Evolutionary conservation across 2,329 filamentous ascomycete species (phyloP).

Genomic region (Epichloe baconii): DNA sequence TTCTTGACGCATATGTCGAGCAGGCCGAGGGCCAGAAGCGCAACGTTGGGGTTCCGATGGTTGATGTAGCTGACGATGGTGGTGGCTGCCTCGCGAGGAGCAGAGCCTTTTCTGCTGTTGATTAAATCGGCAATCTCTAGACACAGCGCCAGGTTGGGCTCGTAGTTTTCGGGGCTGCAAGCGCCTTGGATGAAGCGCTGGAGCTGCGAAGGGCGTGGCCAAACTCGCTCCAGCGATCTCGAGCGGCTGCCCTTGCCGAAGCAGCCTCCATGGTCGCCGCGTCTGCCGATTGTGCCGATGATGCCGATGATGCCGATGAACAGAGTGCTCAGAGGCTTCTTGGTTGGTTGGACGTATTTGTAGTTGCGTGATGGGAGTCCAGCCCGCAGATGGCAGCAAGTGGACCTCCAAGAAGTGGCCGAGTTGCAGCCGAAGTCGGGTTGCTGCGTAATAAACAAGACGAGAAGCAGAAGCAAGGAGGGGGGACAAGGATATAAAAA

Average conservation of each 20-base stretch:
- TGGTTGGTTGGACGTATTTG: background rate
- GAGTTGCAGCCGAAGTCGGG: background rate
- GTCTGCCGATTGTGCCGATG: background rate
- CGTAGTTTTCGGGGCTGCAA: constrained; percentile 94
- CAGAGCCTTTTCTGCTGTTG: constrained; percentile 92
- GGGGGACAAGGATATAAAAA: background rate
- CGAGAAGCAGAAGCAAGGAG: too few relatives aligned
- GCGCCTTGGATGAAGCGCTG: constrained; percentile 94
- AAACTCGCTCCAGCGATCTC: constrained; percentile 83
- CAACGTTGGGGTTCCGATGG: constrained; percentile 91
- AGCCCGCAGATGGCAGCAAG: background rate
- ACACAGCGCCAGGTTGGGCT: constrained; percentile 90
- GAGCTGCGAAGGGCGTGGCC: constrained; percentile 69
- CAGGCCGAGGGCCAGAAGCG: constrained; percentile 76
- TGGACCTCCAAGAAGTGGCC: background rate
- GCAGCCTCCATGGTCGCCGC: constrained; percentile 67
- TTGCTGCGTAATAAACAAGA: too few relatives aligned
- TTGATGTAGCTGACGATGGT: constrained; percentile 92
- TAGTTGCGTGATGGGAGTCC: background rate
- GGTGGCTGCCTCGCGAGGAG: constrained; percentile 87
- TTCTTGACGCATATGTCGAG: constrained; percentile 99
- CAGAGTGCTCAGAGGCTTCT: background rate
- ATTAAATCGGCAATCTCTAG: constrained; percentile 94
- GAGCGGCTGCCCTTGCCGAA: constrained; percentile 85
- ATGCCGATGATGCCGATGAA: background rate